Evolutionary conservation across 164 flowering plant genomes (phyloP).

Genomic region (Macadamia integrifolia): DNA sequence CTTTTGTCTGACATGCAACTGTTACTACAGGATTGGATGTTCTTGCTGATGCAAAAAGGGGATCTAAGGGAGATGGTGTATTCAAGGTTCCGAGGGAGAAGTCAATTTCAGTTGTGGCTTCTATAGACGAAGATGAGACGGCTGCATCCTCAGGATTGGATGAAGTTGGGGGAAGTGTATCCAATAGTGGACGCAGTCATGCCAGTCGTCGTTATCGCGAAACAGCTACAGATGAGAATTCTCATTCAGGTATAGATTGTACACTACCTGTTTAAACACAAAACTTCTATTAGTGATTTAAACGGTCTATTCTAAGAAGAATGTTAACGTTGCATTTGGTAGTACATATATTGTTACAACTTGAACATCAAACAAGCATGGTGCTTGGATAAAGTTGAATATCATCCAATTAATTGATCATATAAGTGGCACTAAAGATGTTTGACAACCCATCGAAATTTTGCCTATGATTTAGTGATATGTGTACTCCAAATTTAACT

Average conservation of each 20-base stretch:
- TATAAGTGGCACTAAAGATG: too few relatives aligned
- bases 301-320: too few relatives aligned
- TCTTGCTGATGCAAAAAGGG: slow-evolving; percentile 64
- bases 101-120: slow-evolving; percentile 39
- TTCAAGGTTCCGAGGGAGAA: slow-evolving; percentile 73
- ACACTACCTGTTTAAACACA: background rate
- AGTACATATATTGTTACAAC: too few relatives aligned
- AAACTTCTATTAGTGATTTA: background rate
- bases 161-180: slow-evolving; percentile 23
- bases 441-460: too few relatives aligned
- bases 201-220: slow-evolving; percentile 59
- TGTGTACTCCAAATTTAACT: too few relatives aligned
- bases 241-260: slow-evolving; percentile 37
- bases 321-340: background rate
- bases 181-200: slow-evolving; percentile 18
- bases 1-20: too few relatives aligned
- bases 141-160: slow-evolving; percentile 33
- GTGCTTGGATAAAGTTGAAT: background rate
- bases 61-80: slow-evolving; percentile 33
- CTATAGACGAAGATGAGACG: slow-evolving; percentile 61
- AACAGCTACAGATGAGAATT: slow-evolving; percentile 23
- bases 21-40: slow-evolving; percentile 53
- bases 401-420: too few relatives aligned
- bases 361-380: background rate
- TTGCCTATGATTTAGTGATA: too few relatives aligned